Evolutionary conservation across 2,329 filamentous ascomycete genomes (phyloP).

Genomic region (Colletotrichum gloeosporioides): DNA sequence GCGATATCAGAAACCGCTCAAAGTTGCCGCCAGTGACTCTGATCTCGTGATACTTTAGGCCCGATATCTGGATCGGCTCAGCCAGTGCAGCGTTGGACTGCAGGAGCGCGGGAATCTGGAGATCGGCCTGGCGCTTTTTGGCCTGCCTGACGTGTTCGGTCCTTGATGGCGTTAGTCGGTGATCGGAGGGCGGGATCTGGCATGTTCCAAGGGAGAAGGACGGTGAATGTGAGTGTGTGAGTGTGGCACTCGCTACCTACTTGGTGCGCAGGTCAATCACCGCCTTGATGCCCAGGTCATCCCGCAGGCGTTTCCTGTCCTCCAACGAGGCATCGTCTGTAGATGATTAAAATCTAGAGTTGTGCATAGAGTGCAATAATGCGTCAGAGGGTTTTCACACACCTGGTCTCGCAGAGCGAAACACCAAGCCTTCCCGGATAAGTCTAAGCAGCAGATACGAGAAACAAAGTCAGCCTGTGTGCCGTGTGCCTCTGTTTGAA

Average conservation of each 20-base stretch:
- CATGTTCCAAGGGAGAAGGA: not conserved
- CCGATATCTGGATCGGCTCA: slow-evolving; percentile 66
- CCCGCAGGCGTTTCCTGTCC: slow-evolving; percentile 65
- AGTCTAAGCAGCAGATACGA: slow-evolving; percentile 34
- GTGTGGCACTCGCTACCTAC: slow-evolving; percentile 43
- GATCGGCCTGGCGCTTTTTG: slow-evolving; percentile 60
- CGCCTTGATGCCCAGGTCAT: slow-evolving; percentile 69
- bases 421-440: slow-evolving; percentile 68
- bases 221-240: not conserved
- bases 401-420: slow-evolving; percentile 70
- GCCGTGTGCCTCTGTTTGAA: not conserved
- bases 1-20: slow-evolving; percentile 69
- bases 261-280: slow-evolving; percentile 82
- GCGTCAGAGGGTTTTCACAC: slow-evolving; percentile 16
- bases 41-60: slow-evolving; percentile 68
- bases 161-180: slow-evolving; percentile 40
- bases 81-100: slow-evolving; percentile 56
- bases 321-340: slow-evolving; percentile 72
- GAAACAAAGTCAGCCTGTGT: not conserved
- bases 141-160: slow-evolving; percentile 76
- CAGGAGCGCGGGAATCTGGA: slow-evolving; percentile 47
- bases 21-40: slow-evolving; percentile 78
- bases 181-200: not conserved
- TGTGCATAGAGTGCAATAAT: not conserved
- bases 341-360: not conserved